Percentiles rank a stretch among this genome's conserved stretches.
Evolutionary conservation across 164 flowering plant species (phyloP).

Genomic region (Amborella trichopoda): DNA sequence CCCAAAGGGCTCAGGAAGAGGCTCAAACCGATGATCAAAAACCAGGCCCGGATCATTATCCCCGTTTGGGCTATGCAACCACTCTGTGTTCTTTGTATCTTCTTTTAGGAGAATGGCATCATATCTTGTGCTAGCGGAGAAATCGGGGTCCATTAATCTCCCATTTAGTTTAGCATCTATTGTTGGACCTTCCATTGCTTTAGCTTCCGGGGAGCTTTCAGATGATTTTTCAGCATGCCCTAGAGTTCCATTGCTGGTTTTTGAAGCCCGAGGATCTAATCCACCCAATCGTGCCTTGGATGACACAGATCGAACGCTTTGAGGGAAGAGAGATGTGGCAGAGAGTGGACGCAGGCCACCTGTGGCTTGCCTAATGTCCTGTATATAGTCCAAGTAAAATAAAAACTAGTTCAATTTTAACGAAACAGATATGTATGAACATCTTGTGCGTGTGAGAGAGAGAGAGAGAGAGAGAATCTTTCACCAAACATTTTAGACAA

Average conservation of each 20-base stretch:
- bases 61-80: constrained; percentile 76
- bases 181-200: too few species aligned
- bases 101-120: constrained; percentile 79
- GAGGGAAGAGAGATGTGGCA: constrained; percentile 65
- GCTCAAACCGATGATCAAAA: constrained; percentile 75
- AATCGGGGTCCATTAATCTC: constrained; percentile 40
- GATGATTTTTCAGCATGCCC: too few species aligned
- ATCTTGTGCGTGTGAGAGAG: background rate
- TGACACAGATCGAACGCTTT: constrained; percentile 63
- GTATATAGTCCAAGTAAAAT: background rate
- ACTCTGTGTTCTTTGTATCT: constrained; percentile 72
- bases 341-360: constrained; percentile 46
- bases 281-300: constrained; percentile 32
- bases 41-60: constrained; percentile 51
- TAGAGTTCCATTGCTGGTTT: constrained; percentile 26
- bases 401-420: background rate
- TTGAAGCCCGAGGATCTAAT: constrained; percentile 23
- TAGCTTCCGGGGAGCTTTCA: too few species aligned
- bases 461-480: too few species aligned
- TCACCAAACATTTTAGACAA: too few species aligned
- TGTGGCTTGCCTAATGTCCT: constrained; percentile 70
- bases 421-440: background rate
- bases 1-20: constrained; percentile 77
- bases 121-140: constrained; percentile 81
- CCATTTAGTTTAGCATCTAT: too few species aligned